A percentile compares a stretch with the other conserved stretches of the same genome.
Conservation (phyloP, 768 basidiomycete genomes). For the Serendipita sp. region DNA sequence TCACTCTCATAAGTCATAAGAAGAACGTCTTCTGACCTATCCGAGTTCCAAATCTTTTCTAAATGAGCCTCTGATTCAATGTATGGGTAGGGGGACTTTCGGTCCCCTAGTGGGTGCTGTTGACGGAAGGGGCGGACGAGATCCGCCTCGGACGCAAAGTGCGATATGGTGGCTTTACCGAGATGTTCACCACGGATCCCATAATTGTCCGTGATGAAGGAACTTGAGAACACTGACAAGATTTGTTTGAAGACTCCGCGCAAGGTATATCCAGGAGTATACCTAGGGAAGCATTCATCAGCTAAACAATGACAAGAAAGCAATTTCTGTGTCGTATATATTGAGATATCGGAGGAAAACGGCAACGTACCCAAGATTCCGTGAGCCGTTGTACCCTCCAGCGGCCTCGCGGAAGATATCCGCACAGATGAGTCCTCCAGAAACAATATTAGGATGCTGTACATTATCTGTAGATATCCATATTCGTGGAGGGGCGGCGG, state of each 20-base stretch:
- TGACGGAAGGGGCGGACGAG: neutral
- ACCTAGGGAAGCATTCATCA: neutral
- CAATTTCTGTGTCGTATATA: neutral
- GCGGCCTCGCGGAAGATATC: neutral
- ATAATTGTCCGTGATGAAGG: neutral
- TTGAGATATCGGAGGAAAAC: too few relatives aligned
- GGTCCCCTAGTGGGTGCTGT: neutral
- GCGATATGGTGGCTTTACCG: neutral
- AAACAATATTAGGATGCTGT: neutral
- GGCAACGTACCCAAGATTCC: neutral
- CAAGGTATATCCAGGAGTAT: neutral
- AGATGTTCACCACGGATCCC: neutral
- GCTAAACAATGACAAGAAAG: neutral
- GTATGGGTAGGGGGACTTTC: neutral
- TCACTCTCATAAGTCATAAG: slow-evolving; percentile 2
- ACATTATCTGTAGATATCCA: neutral
- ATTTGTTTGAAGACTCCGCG: neutral
- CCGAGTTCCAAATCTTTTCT: neutral
- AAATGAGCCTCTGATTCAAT: neutral
- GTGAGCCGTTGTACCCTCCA: neutral
- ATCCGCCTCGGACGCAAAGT: neutral
- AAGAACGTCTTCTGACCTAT: neutral
- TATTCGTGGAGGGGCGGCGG: neutral
- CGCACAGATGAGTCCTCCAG: neutral
- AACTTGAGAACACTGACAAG: neutral